These are phyloP conservation scores for Fusarium buharicum DNA, from an alignment of 2,329 filamentous ascomycete genomes.

Conservation along the genomic window DNA sequence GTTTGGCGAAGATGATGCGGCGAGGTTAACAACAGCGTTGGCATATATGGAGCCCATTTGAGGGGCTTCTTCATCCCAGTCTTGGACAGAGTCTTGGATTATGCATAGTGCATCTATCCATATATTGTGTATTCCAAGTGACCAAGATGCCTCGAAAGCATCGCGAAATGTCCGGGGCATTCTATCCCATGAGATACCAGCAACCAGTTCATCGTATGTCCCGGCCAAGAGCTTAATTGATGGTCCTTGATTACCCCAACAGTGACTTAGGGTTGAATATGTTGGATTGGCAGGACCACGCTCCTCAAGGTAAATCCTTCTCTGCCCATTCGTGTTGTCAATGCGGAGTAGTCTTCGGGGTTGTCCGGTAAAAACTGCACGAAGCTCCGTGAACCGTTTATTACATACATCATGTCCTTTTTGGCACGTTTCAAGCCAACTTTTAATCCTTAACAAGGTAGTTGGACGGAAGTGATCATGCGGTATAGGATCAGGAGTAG, in stretches of 20 bases:
- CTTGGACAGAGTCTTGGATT: background rate
- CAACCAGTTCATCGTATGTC: background rate
- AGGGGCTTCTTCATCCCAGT: background rate
- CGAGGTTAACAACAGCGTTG: background rate
- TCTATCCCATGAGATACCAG: background rate
- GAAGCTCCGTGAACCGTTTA: background rate
- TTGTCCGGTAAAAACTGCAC: background rate
- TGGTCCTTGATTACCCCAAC: too few species aligned
- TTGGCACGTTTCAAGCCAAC: background rate
- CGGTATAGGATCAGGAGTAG: background rate
- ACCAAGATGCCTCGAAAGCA: background rate
- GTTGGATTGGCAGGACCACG: background rate
- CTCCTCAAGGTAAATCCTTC: background rate
- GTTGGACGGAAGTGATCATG: background rate
- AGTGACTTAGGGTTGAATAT: too few species aligned
- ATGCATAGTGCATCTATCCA: background rate
- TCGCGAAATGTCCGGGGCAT: background rate
- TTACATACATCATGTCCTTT: background rate
- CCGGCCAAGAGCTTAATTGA: too few species aligned
- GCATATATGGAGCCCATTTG: background rate
- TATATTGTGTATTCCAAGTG: background rate
- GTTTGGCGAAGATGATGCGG: background rate
- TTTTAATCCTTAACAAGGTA: background rate
- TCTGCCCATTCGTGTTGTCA: background rate
- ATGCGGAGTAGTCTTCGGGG: background rate